A percentile compares a stretch with the other conserved stretches of the same genome.
phyloP scores from a whole-genome alignment of 2,329 filamentous ascomycete genomes.

The Pyrenophora teres region DNA sequence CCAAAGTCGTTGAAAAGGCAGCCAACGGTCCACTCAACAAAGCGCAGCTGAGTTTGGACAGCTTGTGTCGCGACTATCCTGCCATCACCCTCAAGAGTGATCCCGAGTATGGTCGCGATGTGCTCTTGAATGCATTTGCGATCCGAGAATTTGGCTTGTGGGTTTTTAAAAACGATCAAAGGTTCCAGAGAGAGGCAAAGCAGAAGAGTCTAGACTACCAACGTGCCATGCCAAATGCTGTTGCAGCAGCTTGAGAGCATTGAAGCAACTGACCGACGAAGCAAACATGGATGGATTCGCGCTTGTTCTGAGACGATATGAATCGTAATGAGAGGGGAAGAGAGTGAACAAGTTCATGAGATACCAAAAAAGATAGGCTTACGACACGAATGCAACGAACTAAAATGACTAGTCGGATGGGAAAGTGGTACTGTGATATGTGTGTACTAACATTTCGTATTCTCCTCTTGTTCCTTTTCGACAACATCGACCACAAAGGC shows the following conservation, averaged over 20 bases:
- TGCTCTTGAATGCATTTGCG: constrained; percentile 57
- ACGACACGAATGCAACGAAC: constrained; percentile 1
- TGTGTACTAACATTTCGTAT: not conserved
- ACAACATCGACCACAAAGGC: constrained; percentile 57
- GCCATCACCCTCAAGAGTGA: constrained; percentile 18
- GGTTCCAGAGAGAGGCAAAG: constrained; percentile 46
- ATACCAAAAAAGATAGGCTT: not conserved
- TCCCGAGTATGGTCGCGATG: constrained; percentile 50
- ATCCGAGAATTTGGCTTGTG: constrained; percentile 56
- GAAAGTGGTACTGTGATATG: not conserved
- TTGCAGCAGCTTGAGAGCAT: not conserved
- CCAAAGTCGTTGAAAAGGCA: constrained; percentile 40
- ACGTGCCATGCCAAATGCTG: constrained; percentile 6
- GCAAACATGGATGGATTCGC: not conserved
- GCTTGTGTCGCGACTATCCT: constrained; percentile 29
- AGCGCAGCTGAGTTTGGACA: constrained; percentile 38
- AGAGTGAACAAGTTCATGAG: not conserved
- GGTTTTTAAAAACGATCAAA: constrained; percentile 49
- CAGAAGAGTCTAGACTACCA: constrained; percentile 36
- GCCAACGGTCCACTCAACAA: constrained; percentile 40
- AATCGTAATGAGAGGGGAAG: not conserved
- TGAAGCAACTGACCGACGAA: not conserved
- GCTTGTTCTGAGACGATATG: not conserved
- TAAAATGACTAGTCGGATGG: not conserved
- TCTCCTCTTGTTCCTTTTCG: constrained; percentile 45